Evolutionary conservation across 2,329 filamentous ascomycete species (phyloP).

Genomic region (Paecilomyces sp.): DNA sequence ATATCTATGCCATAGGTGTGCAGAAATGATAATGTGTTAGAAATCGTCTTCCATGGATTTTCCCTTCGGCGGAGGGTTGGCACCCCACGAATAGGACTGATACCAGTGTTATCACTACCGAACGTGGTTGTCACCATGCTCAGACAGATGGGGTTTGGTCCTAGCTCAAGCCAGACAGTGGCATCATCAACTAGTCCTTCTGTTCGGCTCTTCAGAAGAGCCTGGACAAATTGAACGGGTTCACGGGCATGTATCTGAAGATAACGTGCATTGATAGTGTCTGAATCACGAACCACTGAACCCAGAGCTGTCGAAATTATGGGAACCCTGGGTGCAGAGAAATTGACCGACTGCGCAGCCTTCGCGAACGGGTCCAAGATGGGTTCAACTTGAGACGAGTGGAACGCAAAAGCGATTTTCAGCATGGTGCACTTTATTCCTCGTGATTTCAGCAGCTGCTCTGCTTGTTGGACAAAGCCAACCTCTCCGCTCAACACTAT

Average conservation of each 20-base stretch:
- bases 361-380: not conserved
- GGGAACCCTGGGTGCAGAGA: not conserved
- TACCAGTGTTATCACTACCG: slow-evolving; percentile 37
- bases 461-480: slow-evolving; percentile 50
- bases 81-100: slow-evolving; percentile 46
- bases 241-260: too few species aligned
- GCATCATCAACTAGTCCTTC: slow-evolving; percentile 46
- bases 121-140: slow-evolving; percentile 56
- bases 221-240: too few species aligned
- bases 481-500: slow-evolving; percentile 63
- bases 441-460: not conserved
- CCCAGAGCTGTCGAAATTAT: not conserved
- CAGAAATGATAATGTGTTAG: slow-evolving; percentile 51
- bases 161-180: slow-evolving; percentile 65
- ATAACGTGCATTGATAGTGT: too few species aligned
- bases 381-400: slow-evolving; percentile 19
- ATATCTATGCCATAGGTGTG: slow-evolving; percentile 57
- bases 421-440: slow-evolving; percentile 34
- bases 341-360: not conserved
- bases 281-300: too few species aligned
- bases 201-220: too few species aligned
- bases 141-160: slow-evolving; percentile 64
- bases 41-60: slow-evolving; percentile 57
- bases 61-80: slow-evolving; percentile 58
- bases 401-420: slow-evolving; percentile 54